These are phyloP conservation scores for Rhypophila decipiens DNA, from an alignment of 495 filamentous ascomycete genomes.

Conservation along the genomic window DNA sequence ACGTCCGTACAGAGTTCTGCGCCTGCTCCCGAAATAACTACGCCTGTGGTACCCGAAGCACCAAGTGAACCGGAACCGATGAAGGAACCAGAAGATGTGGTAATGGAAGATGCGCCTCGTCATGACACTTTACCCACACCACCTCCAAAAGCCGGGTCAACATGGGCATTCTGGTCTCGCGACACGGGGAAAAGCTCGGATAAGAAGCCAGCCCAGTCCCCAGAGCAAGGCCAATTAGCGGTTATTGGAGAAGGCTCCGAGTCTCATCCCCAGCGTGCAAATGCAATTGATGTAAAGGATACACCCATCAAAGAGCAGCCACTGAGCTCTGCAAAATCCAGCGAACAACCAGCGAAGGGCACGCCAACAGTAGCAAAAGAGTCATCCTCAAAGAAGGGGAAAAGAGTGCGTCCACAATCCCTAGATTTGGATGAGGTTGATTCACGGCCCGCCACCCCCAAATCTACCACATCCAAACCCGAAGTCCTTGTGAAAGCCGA, in stretches of 20 bases:
- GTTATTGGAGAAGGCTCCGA: conserved; percentile 63
- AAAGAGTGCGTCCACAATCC: conserved; percentile 42
- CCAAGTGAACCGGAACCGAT: conserved; percentile 12
- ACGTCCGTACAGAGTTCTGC: neutral
- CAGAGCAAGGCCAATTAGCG: conserved; percentile 59
- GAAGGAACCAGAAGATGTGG: conserved; percentile 27
- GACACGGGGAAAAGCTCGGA: conserved; percentile 43
- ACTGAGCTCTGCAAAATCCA: conserved; percentile 23
- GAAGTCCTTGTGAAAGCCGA: conserved; percentile 22
- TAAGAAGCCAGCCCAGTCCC: conserved; percentile 18
- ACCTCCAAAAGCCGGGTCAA: conserved; percentile 49
- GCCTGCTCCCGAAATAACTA: neutral
- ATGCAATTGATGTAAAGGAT: conserved; percentile 43
- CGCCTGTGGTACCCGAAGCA: conserved; percentile 12
- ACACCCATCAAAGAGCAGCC: conserved; percentile 32
- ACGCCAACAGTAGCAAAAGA: conserved; percentile 21
- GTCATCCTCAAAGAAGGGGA: conserved; percentile 34
- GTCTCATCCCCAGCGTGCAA: conserved; percentile 54
- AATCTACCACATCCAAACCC: conserved; percentile 27
- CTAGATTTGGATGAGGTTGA: conserved; percentile 40
- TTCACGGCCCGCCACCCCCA: conserved; percentile 28
- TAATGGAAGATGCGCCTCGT: conserved; percentile 34
- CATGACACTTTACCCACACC: conserved; percentile 11
- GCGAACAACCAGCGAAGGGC: conserved; percentile 14
- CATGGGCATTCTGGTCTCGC: conserved; percentile 83